phyloP scores from a whole-genome alignment of 1,284 basidiomycete species.

The Boletus semigastroideus region DNA sequence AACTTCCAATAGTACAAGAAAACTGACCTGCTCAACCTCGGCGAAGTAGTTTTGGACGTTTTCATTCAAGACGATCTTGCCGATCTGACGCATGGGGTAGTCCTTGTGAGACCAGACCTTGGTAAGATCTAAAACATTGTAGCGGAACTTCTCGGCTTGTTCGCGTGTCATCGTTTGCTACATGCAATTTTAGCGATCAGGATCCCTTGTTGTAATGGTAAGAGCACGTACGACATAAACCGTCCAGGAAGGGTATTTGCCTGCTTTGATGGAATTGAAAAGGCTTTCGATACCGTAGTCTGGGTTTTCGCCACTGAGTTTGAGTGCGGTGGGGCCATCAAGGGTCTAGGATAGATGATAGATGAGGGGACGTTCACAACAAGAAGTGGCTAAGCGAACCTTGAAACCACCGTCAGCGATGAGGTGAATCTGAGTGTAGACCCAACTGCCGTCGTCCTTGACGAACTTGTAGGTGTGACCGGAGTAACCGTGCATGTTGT shows the following conservation, averaged over 20 bases:
- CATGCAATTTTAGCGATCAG: slow-evolving; percentile 12
- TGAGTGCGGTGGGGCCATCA: slow-evolving; percentile 52
- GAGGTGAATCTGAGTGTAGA: slow-evolving; percentile 83
- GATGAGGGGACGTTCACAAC: neutral
- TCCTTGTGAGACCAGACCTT: slow-evolving; percentile 87
- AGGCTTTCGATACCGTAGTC: slow-evolving; percentile 79
- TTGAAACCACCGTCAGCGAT: slow-evolving; percentile 78
- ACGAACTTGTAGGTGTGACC: slow-evolving; percentile 93
- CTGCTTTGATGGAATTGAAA: slow-evolving; percentile 78
- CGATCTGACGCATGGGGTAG: slow-evolving; percentile 84
- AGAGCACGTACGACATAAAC: slow-evolving; percentile 59
- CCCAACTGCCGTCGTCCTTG: slow-evolving; percentile 79
- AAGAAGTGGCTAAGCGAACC: slow-evolving; percentile 33
- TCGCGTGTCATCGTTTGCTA: slow-evolving; percentile 88
- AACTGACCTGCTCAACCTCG: slow-evolving; percentile 76
- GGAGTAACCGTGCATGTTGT: slow-evolving; percentile 86
- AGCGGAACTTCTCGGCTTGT: slow-evolving; percentile 88
- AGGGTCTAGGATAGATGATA: slow-evolving; percentile 48
- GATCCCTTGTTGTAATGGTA: neutral
- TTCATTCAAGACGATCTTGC: slow-evolving; percentile 85
- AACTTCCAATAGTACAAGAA: slow-evolving; percentile 12
- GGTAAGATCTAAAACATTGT: slow-evolving; percentile 88
- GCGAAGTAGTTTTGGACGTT: slow-evolving; percentile 87
- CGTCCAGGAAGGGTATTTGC: slow-evolving; percentile 79
- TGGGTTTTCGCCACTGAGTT: slow-evolving; percentile 72